A percentile compares a stretch with the other conserved stretches of the same genome.
These are phyloP conservation scores for Sugiyamaella boreocaroliniensis DNA, from an alignment of 805 yeast genomes.

Conservation along the genomic window DNA sequence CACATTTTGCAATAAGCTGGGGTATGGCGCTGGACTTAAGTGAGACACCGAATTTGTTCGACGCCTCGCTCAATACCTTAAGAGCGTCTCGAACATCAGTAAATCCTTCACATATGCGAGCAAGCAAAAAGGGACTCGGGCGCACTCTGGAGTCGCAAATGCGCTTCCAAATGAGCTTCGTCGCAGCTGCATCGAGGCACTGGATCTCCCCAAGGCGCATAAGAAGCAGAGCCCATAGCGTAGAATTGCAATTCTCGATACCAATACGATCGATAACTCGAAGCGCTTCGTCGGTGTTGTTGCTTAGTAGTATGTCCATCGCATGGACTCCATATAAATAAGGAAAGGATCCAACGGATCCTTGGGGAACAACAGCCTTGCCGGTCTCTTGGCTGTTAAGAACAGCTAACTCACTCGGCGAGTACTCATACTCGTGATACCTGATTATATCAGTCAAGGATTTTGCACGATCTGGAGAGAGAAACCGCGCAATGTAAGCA, in stretches of 20 bases:
- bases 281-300: conserved; percentile 14
- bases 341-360: conserved; percentile 17
- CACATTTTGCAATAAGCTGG: not conserved
- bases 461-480: conserved; percentile 10
- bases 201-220: conserved; percentile 15
- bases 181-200: conserved; percentile 16
- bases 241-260: conserved; percentile 6
- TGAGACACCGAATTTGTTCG: not conserved
- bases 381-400: not conserved
- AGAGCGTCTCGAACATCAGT: conserved; percentile 5
- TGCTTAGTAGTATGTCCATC: conserved; percentile 12
- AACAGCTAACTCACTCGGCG: conserved; percentile 15
- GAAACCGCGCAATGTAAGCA: conserved; percentile 18
- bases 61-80: conserved; percentile 7
- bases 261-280: conserved; percentile 9
- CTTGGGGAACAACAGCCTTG: conserved; percentile 2
- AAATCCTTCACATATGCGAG: conserved; percentile 9
- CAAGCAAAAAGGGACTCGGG: conserved; percentile 10
- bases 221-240: conserved; percentile 25
- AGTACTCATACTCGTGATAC: conserved; percentile 16
- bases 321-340: conserved; percentile 17
- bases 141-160: conserved; percentile 7
- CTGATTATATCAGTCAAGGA: conserved; percentile 13
- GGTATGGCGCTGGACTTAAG: not conserved
- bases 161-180: conserved; percentile 16